Conservation (phyloP, 768 basidiomycete species). For the Chalciporus pseudorubinellus region DNA sequence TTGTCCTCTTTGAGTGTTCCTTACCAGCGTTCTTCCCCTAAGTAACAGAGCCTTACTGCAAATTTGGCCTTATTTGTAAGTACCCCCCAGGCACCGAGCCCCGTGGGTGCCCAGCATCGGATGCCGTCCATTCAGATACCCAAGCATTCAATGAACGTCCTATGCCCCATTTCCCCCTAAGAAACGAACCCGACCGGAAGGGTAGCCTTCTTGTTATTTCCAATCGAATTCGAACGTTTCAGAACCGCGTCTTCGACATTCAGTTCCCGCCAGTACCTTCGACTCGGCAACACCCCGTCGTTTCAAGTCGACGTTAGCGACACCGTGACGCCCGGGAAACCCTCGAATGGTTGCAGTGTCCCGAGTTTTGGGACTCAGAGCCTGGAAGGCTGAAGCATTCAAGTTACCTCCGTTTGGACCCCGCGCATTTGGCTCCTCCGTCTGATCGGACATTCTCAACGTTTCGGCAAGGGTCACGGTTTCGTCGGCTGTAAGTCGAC, state of each 20-base stretch:
- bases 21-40: background rate
- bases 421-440: too few relatives aligned
- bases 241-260: too few relatives aligned
- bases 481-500: too few relatives aligned
- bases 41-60: background rate
- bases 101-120: background rate
- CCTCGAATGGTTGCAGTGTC: background rate
- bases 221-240: background rate
- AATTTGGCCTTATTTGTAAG: constrained; percentile 15
- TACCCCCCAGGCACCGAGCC: constrained; percentile 17
- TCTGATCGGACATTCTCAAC: too few relatives aligned
- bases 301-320: background rate
- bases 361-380: background rate
- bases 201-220: background rate
- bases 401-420: too few relatives aligned
- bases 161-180: background rate
- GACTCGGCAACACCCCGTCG: background rate
- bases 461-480: too few relatives aligned
- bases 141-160: background rate
- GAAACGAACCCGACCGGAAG: background rate
- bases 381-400: too few relatives aligned
- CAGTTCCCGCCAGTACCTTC: too few relatives aligned
- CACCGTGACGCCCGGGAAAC: too few relatives aligned
- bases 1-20: constrained; percentile 1
- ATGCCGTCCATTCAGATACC: background rate